These are phyloP conservation scores for Centella asiatica DNA, from an alignment of 129 eudicot species.

Conservation along the genomic window DNA sequence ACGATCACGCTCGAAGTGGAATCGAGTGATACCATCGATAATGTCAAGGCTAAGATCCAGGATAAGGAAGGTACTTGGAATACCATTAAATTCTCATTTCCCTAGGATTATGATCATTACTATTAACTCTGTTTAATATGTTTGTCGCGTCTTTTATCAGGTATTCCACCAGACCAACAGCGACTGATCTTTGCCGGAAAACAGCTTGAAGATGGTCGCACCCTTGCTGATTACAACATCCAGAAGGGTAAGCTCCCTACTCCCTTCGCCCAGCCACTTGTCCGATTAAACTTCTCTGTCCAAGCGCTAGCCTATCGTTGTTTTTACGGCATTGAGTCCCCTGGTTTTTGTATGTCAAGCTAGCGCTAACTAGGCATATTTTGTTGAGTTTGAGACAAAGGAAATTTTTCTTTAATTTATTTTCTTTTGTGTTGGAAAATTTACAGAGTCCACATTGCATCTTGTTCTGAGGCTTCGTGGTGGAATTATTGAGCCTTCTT, in stretches of 20 bases:
- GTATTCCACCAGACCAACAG: slow-evolving; percentile 12
- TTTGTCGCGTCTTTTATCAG: not conserved
- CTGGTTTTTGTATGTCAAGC: too few species aligned
- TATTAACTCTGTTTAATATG: not conserved
- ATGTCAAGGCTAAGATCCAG: slow-evolving; percentile 21
- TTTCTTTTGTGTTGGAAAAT: not conserved
- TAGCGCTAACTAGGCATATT: too few species aligned
- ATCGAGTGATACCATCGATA: slow-evolving; percentile 22
- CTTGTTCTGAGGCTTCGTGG: slow-evolving; percentile 29
- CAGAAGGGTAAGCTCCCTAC: not conserved
- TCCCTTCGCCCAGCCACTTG: too few species aligned
- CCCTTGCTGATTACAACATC: slow-evolving; percentile 11
- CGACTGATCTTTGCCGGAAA: slow-evolving; percentile 11
- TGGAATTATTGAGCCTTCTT: slow-evolving; percentile 26
- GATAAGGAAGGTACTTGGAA: slow-evolving; percentile 23
- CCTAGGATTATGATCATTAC: not conserved
- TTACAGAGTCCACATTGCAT: slow-evolving; percentile 25
- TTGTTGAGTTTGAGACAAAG: too few species aligned
- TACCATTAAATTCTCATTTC: not conserved
- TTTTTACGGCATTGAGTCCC: too few species aligned
- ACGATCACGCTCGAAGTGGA: slow-evolving; percentile 28
- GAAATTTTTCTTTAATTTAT: not conserved
- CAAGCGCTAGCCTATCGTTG: too few species aligned
- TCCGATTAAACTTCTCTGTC: too few species aligned
- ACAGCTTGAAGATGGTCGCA: slow-evolving; percentile 12